Percentiles rank a stretch among this genome's conserved stretches.
These are phyloP conservation scores for Rhodotorula sp. DNA, from an alignment of 1,284 basidiomycete genomes.

Conservation along the genomic window DNA sequence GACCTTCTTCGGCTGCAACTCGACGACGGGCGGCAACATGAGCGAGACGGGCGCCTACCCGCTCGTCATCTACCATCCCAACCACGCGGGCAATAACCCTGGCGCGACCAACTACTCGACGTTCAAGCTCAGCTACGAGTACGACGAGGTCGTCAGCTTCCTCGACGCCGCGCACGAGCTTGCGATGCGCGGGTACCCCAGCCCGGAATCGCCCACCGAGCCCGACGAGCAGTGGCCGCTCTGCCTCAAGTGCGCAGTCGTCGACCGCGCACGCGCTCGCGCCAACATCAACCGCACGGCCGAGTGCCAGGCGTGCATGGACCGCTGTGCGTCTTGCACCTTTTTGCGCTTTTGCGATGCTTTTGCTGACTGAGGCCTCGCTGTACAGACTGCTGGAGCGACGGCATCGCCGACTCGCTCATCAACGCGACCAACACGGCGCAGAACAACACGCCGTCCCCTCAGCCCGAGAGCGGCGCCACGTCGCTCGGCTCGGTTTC, in stretches of 20 bases:
- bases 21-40: constrained; percentile 51
- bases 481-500: neutral
- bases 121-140: constrained; percentile 51
- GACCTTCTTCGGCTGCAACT: constrained; percentile 62
- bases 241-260: constrained; percentile 54
- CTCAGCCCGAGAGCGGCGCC: neutral
- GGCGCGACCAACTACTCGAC: constrained; percentile 48
- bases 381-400: constrained; percentile 28
- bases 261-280: constrained; percentile 49
- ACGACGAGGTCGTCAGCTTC: constrained; percentile 37
- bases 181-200: constrained; percentile 39
- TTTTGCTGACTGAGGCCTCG: neutral
- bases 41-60: constrained; percentile 33
- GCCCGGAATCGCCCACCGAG: constrained; percentile 49
- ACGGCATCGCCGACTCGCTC: constrained; percentile 5
- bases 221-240: constrained; percentile 50
- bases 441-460: neutral
- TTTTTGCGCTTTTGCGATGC: neutral
- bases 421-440: constrained; percentile 22
- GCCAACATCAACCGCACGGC: constrained; percentile 42
- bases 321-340: constrained; percentile 42
- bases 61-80: constrained; percentile 43
- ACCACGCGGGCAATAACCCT: constrained; percentile 32
- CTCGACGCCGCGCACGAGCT: constrained; percentile 37
- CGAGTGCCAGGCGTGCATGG: constrained; percentile 51